Evolutionary conservation across 306 rosid genomes (phyloP), one percentile per base, ranked within the genome.

Genomic region (Hippophae gyantsensis): DNA sequence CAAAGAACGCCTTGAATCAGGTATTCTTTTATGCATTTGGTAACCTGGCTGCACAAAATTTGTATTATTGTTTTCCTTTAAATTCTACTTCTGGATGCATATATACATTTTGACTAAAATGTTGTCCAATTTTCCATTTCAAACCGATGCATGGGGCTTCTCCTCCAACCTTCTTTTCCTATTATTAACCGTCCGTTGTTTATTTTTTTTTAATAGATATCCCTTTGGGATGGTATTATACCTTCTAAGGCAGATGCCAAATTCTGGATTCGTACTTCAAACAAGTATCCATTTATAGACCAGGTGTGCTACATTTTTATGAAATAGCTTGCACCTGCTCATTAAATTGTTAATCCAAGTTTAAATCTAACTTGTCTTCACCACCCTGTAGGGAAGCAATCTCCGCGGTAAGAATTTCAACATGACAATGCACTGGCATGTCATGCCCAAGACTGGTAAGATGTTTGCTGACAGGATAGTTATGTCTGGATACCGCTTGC

Each of bases 371-470:
- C 1, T 18, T 53, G 40, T 53, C 57, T 53, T 53, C 42, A 27
- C 1, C 23, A 41, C 7, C 47, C 43, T 13, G 42, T 76, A 86
- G 94, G 94, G 85, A 69, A 76, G 80, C 78, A 86, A 86, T 72
- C 69, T 86, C 60, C 82, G 81, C 3, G 84, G 89, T 13, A 86
- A 82, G 72, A 87, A 76, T 42, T 83, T 73, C 68, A 86, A 82
- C 78, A 58, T 86, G 74, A 80, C 87, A 44, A 32, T 86, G 78
- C 95, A 86, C 69, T 86, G 95, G 89, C 89, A 86, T 72, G 79
- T 78, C 42, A 83, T 86, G 89, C 95, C 95, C 18, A 83, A 83
- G 76, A 80, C 87, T 13, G 89, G 95, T 53, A 86, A 83, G 79
- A 83, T 86, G 87, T 76, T 55, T 47, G 87, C 72, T 0, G 83